These are phyloP conservation scores for Fagopyrum homotropicum DNA, from an alignment of 148 eudicot genomes.

Conservation along the genomic window DNA sequence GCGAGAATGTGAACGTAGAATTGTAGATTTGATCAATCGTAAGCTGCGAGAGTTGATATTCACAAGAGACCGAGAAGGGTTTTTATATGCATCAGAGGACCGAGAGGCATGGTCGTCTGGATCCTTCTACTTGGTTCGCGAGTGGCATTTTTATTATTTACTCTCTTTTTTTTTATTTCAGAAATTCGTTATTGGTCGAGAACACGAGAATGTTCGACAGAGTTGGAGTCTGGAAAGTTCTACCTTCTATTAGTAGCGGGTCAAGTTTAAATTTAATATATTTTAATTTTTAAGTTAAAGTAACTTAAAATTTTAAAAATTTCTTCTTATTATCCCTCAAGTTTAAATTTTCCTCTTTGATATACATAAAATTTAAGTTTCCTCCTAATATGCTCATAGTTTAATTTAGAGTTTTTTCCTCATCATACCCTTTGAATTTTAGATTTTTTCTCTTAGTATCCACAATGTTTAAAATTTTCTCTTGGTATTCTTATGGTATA, in stretches of 20 bases:
- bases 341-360: too few relatives aligned
- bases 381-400: too few relatives aligned
- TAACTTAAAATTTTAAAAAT: too few relatives aligned
- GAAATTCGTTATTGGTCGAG: not conserved
- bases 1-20: not conserved
- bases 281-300: too few relatives aligned
- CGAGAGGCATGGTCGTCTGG: conserved; percentile 21
- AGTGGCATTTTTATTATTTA: not conserved
- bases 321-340: too few relatives aligned
- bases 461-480: too few relatives aligned
- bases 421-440: too few relatives aligned
- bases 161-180: not conserved
- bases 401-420: too few relatives aligned
- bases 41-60: not conserved
- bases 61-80: not conserved
- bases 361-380: too few relatives aligned
- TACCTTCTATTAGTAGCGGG: not conserved
- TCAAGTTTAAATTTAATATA: not conserved
- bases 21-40: not conserved
- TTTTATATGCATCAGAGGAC: conserved; percentile 15
- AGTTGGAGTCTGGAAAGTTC: not conserved
- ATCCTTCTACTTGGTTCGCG: conserved; percentile 31
- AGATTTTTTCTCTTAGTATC: too few relatives aligned
- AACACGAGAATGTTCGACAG: conserved; percentile 1
- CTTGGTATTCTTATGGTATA: too few relatives aligned